Evolutionary conservation across 2,329 filamentous ascomycete genomes (phyloP).

Genomic region (Didymella glomerata): DNA sequence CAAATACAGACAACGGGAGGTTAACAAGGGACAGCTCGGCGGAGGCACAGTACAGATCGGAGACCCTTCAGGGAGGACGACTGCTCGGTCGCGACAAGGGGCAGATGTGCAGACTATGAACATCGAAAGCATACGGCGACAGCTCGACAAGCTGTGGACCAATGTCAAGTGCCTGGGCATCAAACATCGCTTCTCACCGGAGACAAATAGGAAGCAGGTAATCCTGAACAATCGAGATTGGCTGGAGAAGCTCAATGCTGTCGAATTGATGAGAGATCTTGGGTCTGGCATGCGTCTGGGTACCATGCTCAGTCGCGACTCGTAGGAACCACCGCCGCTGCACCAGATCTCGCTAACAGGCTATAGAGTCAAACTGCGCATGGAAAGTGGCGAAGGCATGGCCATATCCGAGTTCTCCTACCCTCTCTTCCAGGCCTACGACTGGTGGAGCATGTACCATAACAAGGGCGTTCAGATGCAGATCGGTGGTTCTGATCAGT

Average conservation of each 20-base stretch:
- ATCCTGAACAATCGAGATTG: conserved; percentile 85
- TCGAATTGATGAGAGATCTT: conserved; percentile 78
- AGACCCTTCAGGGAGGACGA: conserved; percentile 76
- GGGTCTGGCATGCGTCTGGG: conserved; percentile 80
- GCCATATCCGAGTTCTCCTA: conserved; percentile 94
- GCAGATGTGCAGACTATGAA: conserved; percentile 67
- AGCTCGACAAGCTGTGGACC: conserved; percentile 75
- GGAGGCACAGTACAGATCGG: conserved; percentile 80
- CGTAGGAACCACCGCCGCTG: conserved; percentile 63
- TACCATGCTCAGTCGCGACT: conserved; percentile 87
- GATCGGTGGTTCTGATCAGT: conserved; percentile 95
- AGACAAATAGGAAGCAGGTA: conserved; percentile 72
- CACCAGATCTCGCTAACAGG: conserved; percentile 25
- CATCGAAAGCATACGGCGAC: conserved; percentile 72
- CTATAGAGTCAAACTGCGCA: conserved; percentile 76
- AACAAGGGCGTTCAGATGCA: conserved; percentile 77
- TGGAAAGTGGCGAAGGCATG: conserved; percentile 90
- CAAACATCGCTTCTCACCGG: conserved; percentile 69
- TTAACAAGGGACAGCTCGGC: conserved; percentile 61
- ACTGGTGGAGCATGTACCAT: conserved; percentile 90
- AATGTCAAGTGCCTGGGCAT: conserved; percentile 74
- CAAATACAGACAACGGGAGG: conserved; percentile 14
- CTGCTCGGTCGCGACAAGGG: conserved; percentile 65
- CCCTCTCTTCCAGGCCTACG: conserved; percentile 92
- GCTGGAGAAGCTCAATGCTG: conserved; percentile 75